Evolutionary conservation across 257 asterid species (phyloP), one percentile per base, ranked within the genome.

Genomic region (Misopates orontium): DNA sequence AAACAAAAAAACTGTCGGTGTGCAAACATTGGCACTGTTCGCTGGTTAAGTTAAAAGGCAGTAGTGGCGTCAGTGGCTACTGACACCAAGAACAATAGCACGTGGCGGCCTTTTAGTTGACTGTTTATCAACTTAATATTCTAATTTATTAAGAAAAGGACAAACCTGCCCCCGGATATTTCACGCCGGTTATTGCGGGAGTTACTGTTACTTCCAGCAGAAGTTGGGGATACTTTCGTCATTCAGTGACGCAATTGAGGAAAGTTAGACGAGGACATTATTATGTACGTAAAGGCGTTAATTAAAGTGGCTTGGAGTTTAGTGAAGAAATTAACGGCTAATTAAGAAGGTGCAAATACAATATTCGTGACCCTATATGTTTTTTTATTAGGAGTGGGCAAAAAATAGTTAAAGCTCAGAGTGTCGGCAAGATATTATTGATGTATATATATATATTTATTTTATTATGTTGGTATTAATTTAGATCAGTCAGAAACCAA

Each of bases 161-260:
- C 86, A 78, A 78, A 75, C 69, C 67, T 75, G n/a, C 73, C 79
- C 64, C 81, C 70, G 71, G 54, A 47, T 23, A 47, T 66, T 41
- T 54, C 64, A 58, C 51, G 75, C 69, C 74, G 78, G 19, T 55
- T 62, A 47, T 71, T 69, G 72, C 83, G 80, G 82, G 56, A 9
- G 58, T 16, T 22, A 55, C 41, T 22, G 13, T 50, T 22, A 49
- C 48, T 73, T 60, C 56, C 52, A 42, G 4, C 45, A 25, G 36
- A 50, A 57, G 22, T 22, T 24, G 72, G 45, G 71, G 85, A 60
- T 22, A 69, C 15, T 57, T 62, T 77, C 68, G 81, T 75, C 81
- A 72, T 52, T 57, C 9, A 1, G 21, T 60, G 62, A 60, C 65
- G 51, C 65, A 19, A 17, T 10, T 14, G 10, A 12, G 31, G n/a